Evolutionary conservation across 164 flowering plant species (phyloP).

Genomic region (Houttuynia cordata): DNA sequence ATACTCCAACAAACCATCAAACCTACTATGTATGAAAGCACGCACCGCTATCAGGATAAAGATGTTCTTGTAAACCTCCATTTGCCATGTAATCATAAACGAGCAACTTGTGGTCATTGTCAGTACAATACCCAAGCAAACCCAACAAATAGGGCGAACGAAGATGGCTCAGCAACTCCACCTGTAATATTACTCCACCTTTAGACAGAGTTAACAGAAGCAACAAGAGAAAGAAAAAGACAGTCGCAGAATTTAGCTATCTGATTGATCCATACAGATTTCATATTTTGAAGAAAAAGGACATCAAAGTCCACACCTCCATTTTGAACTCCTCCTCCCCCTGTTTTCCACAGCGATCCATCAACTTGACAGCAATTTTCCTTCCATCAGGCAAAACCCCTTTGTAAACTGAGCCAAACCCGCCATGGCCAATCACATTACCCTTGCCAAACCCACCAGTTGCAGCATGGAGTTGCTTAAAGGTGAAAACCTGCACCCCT

Average conservation of each 20-base stretch:
- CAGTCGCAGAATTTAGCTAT: neutral
- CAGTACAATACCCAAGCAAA: constrained; percentile 82
- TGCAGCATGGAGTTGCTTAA: constrained; percentile 87
- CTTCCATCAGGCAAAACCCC: constrained; percentile 79
- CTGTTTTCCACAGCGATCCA: constrained; percentile 83
- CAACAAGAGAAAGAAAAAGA: neutral
- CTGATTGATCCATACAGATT: too few species aligned
- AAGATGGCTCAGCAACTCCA: constrained; percentile 77
- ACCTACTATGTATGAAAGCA: neutral
- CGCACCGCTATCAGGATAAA: constrained; percentile 62
- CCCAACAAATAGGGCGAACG: constrained; percentile 69
- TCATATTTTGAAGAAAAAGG: too few species aligned
- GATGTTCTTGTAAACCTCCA: constrained; percentile 89
- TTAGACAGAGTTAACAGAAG: neutral
- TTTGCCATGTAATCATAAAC: constrained; percentile 92
- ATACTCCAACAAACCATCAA: too few species aligned
- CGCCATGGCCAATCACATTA: constrained; percentile 86
- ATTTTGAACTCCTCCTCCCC: constrained; percentile 90
- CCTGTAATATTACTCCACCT: constrained; percentile 21
- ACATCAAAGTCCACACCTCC: constrained; percentile 44
- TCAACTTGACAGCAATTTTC: constrained; percentile 78
- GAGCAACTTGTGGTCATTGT: constrained; percentile 53
- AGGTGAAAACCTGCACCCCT: constrained; percentile 69
- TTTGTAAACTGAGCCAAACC: constrained; percentile 76
- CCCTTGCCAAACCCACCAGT: constrained; percentile 82